These are phyloP conservation scores for Colletotrichum zoysiae DNA, from an alignment of 2,329 filamentous ascomycete species.

Conservation along the genomic window DNA sequence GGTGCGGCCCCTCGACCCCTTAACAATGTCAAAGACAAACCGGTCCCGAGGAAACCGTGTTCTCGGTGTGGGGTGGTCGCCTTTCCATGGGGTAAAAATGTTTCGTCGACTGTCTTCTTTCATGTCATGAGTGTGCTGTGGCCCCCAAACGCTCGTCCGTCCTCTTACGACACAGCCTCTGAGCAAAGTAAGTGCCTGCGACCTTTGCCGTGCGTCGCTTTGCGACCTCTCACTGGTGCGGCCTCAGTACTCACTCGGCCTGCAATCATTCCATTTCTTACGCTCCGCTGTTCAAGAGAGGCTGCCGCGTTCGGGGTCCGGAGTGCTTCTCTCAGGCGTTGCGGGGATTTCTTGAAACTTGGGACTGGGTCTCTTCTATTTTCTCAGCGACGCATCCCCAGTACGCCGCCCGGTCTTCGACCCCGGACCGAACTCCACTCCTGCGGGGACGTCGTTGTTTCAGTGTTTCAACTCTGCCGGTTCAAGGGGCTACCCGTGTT, in stretches of 20 bases:
- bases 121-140: conserved; percentile 15
- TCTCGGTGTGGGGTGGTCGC: conserved; percentile 12
- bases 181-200: conserved; percentile 14
- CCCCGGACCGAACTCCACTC: conserved; percentile 37
- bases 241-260: conserved; percentile 12
- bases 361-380: conserved; percentile 12
- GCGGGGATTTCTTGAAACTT: conserved; percentile 28
- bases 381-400: conserved; percentile 5
- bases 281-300: neutral
- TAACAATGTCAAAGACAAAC: conserved; percentile 30
- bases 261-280: conserved; percentile 7
- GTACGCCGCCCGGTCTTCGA: conserved; percentile 31
- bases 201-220: conserved; percentile 26
- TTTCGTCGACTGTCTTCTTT: conserved; percentile 10
- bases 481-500: conserved; percentile 27
- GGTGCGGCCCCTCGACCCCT: conserved; percentile 30
- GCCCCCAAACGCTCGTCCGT: conserved; percentile 27
- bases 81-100: conserved; percentile 15
- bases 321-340: conserved; percentile 5
- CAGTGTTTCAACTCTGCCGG: conserved; percentile 41
- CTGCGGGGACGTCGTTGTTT: conserved; percentile 38
- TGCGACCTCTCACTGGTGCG: conserved; percentile 26
- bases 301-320: neutral
- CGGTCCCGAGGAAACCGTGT: conserved; percentile 9
- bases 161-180: neutral